Base-by-base conservation (phyloP, 768 basidiomycete species). In the Panaeolus papilionaceus region DNA sequence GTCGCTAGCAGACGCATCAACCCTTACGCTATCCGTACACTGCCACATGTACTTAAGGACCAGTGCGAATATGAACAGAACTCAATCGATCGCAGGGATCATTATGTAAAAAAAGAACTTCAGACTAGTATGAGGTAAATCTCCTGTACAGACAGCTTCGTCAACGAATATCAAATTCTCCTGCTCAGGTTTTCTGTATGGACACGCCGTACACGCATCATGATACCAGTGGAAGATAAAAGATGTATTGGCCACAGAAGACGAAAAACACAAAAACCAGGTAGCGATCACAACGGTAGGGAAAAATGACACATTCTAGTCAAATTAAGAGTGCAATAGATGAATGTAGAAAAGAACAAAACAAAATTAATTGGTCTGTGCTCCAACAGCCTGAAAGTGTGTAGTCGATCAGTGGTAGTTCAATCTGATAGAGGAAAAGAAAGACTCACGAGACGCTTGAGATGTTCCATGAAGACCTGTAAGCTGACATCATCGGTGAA, bases 401-500 rank as follows among this genome's bases (percentile, higher is more conserved):
- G 38, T 37, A 37, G 61, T 44, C 14, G 49, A 18, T 64, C 5
- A 44, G 11, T 7, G 23, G 40, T 64, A 20, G 33, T 42, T 58
- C n/a, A 64, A 47, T 39, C 39, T 37, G 37, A 20, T 20, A 47
- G 45, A 37, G 26, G 23, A 38, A 39, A 51, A 20, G 37, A 42
- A 64, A 37, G 8, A 63, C 44, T 38, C 66, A 92, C 96, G 83
- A 98, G 80, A 74, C 95, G 90, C 79, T 97, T 98, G 79, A 98
- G 82, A 82, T 96, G 94, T 75, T 98, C 96, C 96, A 96, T 96
- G 84, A 98, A 97, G 66, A 96, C 93, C 78, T 96, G 94, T 80
- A 98, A 86, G 77, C 95, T 98, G 69, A 99, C 97, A 78, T 99
- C 97, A 76, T 99, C 98, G 65, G 98, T 99, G 78, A 98, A 98